A percentile compares a stretch with the other conserved stretches of the same genome.
Conservation (phyloP, 2,329 filamentous ascomycete genomes). For the Chrysosporium queenslandicum region DNA sequence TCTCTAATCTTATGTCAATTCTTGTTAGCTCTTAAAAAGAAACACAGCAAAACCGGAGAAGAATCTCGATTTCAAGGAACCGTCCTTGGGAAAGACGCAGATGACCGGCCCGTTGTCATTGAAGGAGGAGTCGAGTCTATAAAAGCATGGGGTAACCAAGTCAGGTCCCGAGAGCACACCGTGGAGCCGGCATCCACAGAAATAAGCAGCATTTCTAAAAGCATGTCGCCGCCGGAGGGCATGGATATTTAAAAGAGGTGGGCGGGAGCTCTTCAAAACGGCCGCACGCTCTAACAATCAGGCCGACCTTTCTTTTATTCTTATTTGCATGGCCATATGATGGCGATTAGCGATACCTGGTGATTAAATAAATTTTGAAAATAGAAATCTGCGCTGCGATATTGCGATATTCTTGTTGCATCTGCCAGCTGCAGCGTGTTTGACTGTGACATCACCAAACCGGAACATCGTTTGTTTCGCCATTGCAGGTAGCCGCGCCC, state of each 20-base stretch:
- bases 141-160: conserved; percentile 49
- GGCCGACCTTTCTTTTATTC: neutral
- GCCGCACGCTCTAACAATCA: neutral
- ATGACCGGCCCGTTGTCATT: conserved; percentile 62
- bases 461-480: neutral
- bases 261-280: neutral
- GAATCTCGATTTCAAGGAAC: conserved; percentile 80
- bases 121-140: conserved; percentile 67
- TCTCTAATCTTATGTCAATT: neutral
- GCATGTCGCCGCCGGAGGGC: conserved; percentile 30
- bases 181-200: conserved; percentile 29
- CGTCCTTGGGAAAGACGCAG: conserved; percentile 62
- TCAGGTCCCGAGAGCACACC: conserved; percentile 26
- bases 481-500: too few relatives aligned
- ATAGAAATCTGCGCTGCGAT: neutral
- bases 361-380: neutral
- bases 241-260: conserved; percentile 31
- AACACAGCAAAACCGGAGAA: conserved; percentile 79
- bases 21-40: conserved; percentile 66
- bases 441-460: conserved; percentile 2
- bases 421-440: neutral
- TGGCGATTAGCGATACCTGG: neutral
- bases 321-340: neutral
- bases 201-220: conserved; percentile 34
- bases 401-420: neutral